Conservation (phyloP, 192 early-diverging fungal genomes). For the Lobosporangium transversale region DNA sequence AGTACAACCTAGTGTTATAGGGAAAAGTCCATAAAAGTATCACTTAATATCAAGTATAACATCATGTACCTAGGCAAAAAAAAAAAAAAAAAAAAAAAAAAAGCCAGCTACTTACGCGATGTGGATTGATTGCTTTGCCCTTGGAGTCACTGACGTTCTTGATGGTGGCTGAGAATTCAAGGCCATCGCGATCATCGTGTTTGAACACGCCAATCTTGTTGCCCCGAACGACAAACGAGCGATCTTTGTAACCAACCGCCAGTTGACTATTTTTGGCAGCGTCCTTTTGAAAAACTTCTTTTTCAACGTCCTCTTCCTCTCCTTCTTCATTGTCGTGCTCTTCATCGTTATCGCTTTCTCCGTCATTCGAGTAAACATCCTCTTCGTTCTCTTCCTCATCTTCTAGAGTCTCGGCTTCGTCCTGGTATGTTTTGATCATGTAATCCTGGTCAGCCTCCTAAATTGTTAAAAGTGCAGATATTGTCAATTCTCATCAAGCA, state of each 20-base stretch:
- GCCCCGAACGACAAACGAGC: conserved; percentile 92
- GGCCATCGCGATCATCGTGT: conserved; percentile 75
- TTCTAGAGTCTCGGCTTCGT: conserved; percentile 55
- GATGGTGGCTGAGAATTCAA: conserved; percentile 86
- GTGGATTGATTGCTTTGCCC: conserved; percentile 74
- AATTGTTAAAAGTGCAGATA: no score
- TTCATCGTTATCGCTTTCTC: conserved; percentile 29
- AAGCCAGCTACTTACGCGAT: conserved; percentile 36
- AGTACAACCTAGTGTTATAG: conserved; percentile 71
- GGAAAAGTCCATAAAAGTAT: neutral
- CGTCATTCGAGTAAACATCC: conserved; percentile 17
- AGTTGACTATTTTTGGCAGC: conserved; percentile 78
- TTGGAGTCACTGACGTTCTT: conserved; percentile 70
- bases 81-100: neutral
- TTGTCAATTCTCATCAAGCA: no score
- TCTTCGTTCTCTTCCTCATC: conserved; percentile 3
- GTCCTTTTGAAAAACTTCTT: conserved; percentile 35
- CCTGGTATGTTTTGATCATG: conserved; percentile 76
- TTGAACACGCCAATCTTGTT: conserved; percentile 90
- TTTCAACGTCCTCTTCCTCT: conserved; percentile 33
- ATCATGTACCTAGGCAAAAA: neutral
- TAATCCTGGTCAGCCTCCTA: conserved; percentile 76
- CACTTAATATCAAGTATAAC: no score
- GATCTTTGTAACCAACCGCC: conserved; percentile 85
- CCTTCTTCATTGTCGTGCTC: conserved; percentile 6